Evolutionary conservation across 768 basidiomycete genomes (phyloP), one percentile per base, ranked within the genome.

Genomic region (Termitomyces sp.): DNA sequence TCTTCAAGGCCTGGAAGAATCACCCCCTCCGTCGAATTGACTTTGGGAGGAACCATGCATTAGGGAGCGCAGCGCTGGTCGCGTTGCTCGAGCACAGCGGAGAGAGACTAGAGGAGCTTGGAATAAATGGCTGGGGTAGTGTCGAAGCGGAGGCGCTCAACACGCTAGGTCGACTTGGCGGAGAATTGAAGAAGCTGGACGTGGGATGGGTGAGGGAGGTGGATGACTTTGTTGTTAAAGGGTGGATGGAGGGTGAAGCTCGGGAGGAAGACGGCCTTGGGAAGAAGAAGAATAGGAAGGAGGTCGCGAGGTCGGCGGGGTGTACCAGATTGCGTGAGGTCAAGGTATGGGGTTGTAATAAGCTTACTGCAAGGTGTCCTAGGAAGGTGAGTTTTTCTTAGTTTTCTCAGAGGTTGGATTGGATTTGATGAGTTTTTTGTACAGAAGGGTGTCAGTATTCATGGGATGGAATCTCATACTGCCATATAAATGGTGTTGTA

Each of bases 201-300:
- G 69, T 94, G 2, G 88, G 94, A 1, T 98, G 89, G 82, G 94
- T 94, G 62, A 74, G 95, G 45, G 78, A 81, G 20, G 77, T 90
- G 38, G 88, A 94, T 55, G 89, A 98, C 68, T 94, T 89, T 63
- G 76, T 88, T 3, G 71, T 98, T 58, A 87, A 90, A 68, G 80
- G 73, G 13, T 71, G 94, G 60, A 63, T 94, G 59, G 75, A 76
- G 41, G 73, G 73, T 2, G 55, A 61, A 5, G 70, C 18, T n/a
- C 52, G 53, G 57, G 2, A 58, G 39, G 11, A 49, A 52, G 27
- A 55, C 16, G 48, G 35, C 31, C n/a, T 20, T 3, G 15, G 7
- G 23, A 31, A 56, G 3, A 38, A 16, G 33, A 25, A 32, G n/a
- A 33, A 35, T 13, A 74, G 44, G 70, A 71, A 32, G 39, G 59